Evolutionary conservation across 129 eudicot species (phyloP), one percentile per base, ranked within the genome.

Genomic region (Cynara cardunculus): DNA sequence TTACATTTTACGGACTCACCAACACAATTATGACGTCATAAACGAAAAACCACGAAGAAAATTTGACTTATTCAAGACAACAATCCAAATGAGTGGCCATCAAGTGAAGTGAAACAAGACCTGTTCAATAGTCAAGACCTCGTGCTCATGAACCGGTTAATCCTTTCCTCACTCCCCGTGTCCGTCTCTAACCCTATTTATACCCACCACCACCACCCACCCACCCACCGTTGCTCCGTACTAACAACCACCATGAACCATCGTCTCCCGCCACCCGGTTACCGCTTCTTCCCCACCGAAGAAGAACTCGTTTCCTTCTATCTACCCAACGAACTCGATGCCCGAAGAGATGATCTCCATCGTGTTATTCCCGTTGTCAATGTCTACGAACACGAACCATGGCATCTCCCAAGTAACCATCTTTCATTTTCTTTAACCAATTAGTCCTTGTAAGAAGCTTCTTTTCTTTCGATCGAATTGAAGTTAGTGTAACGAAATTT

Each of bases 241-340:
- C 28, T 80, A 37, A 26, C 74, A 46, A 59, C 31, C 71, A n/a
- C 59, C 69, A 82, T 82, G 85, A 71, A 61, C 71, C 76, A 35
- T 8, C 64, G 10, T 3, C 64, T 56, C 6, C 16, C 64, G 26
- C 81, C 84, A 69, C 85, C 89, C 0, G 97, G 94, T 44, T 89
- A 79, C 74, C 88, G 97, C 9, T 92, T 92, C 81, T 92, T 85
- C 81, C 97, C 97, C 10, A 92, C 94, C 4, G 97, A 92, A 87
- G 97, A 92, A 85, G 97, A 92, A 37, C 86, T 92, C 11, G 74
- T 92, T 71, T 85, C 94, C 0, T 89, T 88, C 85, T 92, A 90
- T 61, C 91, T 92, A 34, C 88, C 75, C 78, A 75, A 32, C 73
- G 77, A 83, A 84, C 88, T 92, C 30, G 81, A 88, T 74, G 89